Evolutionary conservation across 345 rosid species (phyloP).

Genomic region (Hypericum androsaemum): DNA sequence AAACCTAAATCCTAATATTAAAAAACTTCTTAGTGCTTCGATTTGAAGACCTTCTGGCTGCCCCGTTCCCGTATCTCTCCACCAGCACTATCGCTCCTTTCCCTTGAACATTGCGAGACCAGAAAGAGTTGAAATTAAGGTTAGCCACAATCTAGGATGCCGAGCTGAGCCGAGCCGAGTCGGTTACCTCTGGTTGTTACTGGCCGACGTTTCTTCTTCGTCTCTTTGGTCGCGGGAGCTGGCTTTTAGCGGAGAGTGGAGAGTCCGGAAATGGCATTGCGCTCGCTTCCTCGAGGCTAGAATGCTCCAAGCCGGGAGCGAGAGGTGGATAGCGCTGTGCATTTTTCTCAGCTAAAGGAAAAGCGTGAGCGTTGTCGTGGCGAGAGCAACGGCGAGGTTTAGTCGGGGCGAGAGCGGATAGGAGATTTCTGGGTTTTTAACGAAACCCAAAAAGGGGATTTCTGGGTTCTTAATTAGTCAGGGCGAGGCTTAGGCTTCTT

Average conservation of each 20-base stretch:
- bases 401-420: too few species aligned
- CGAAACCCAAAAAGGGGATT: too few species aligned
- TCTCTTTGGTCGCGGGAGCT: slow-evolving; percentile 10
- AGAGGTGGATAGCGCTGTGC: too few species aligned
- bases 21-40: background rate
- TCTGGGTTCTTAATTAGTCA: too few species aligned
- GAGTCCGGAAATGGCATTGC: slow-evolving; percentile 19
- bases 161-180: background rate
- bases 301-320: too few species aligned
- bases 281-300: slow-evolving; percentile 12
- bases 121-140: background rate
- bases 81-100: slow-evolving; percentile 37
- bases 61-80: slow-evolving; percentile 76
- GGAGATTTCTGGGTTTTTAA: too few species aligned
- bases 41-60: slow-evolving; percentile 48
- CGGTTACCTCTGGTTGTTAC: slow-evolving; percentile 24
- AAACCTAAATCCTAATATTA: slow-evolving; percentile 7
- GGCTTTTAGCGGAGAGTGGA: slow-evolving; percentile 21
- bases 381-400: too few species aligned
- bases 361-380: too few species aligned
- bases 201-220: slow-evolving; percentile 13
- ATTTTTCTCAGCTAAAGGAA: too few species aligned
- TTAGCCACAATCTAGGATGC: background rate
- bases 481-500: too few species aligned
- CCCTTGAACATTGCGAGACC: slow-evolving; percentile 20